Evolutionary conservation across 257 asterid genomes (phyloP).

Genomic region (Phtheirospermum japonicum): DNA sequence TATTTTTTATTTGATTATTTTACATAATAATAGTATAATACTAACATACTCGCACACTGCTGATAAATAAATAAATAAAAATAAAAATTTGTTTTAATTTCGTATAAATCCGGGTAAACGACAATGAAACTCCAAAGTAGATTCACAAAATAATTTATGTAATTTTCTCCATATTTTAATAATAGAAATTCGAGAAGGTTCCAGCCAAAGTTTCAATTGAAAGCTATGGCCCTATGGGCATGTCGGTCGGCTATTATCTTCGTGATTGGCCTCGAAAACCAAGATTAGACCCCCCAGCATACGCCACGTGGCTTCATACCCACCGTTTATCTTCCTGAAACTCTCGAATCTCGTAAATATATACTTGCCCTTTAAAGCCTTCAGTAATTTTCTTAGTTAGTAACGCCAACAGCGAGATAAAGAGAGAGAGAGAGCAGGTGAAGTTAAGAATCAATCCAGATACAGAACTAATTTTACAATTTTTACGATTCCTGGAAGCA

Average conservation of each 20-base stretch:
- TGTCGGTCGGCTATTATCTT: not conserved
- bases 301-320: conserved; percentile 29
- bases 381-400: not conserved
- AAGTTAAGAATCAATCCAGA: not conserved
- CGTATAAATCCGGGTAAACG: no score
- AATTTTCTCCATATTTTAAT: no score
- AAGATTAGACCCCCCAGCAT: not conserved
- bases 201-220: not conserved
- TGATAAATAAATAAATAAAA: no score
- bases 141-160: no score
- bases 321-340: not conserved
- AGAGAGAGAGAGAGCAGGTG: not conserved
- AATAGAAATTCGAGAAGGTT: conserved; percentile 14
- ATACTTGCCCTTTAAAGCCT: not conserved
- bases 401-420: conserved; percentile 7
- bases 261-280: not conserved
- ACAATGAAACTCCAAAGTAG: no score
- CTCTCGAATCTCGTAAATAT: not conserved
- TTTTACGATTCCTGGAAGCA: not conserved
- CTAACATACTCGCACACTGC: no score
- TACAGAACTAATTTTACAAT: not conserved
- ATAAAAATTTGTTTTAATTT: no score
- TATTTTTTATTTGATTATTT: no score
- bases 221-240: no score
- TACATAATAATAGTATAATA: no score